Conservation (phyloP, 2,329 filamentous ascomycete species). For the Trichoderma sp. region DNA sequence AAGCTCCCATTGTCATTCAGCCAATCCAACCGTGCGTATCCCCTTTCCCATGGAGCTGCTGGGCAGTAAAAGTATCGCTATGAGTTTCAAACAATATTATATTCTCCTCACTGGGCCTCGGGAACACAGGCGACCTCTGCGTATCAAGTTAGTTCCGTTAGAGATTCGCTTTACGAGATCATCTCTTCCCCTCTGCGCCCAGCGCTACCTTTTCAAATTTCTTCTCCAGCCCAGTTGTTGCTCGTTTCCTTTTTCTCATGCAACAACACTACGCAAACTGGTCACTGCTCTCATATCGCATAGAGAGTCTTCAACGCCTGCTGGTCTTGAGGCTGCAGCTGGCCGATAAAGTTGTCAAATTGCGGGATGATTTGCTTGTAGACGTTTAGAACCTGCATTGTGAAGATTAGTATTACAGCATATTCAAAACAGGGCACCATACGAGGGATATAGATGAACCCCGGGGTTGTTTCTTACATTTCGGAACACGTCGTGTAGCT, state of each 20-base stretch:
- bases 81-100: conserved; percentile 18
- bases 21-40: conserved; percentile 8
- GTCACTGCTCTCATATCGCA: conserved; percentile 38
- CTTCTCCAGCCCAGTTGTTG: not conserved
- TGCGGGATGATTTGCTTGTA: conserved; percentile 63
- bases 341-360: conserved; percentile 56
- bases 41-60: not conserved
- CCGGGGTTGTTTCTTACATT: conserved; percentile 56
- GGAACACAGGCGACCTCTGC: conserved; percentile 4
- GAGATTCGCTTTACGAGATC: not conserved
- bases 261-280: not conserved
- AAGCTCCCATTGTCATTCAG: not conserved
- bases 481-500: conserved; percentile 72
- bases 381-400: conserved; percentile 50
- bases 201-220: conserved; percentile 12
- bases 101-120: conserved; percentile 3
- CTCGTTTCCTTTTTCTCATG: not conserved
- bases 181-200: conserved; percentile 11
- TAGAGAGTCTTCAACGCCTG: conserved; percentile 53
- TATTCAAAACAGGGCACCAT: not conserved
- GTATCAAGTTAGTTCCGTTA: not conserved
- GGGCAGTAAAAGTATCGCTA: conserved; percentile 20
- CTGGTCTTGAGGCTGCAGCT: conserved; percentile 53
- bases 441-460: not conserved
- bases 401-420: conserved; percentile 2